Percentiles rank a stretch among this genome's conserved stretches.
These are phyloP conservation scores for Haplographium delicatum DNA, from an alignment of 495 filamentous ascomycete species.

Conservation along the genomic window DNA sequence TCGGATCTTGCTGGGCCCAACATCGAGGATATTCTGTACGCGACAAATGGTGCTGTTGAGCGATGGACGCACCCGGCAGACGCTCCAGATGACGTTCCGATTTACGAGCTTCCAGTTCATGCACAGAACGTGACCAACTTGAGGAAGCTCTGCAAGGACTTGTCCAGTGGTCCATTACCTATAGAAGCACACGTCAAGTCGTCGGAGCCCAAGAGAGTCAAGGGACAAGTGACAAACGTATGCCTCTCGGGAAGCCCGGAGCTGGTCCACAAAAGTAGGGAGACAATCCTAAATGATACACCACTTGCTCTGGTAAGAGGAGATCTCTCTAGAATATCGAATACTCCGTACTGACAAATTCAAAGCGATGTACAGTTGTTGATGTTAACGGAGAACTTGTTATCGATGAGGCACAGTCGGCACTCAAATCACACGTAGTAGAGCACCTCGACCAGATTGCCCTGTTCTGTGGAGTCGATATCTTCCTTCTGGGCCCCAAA, in stretches of 20 bases:
- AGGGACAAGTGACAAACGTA: conserved; percentile 81
- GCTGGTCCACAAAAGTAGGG: conserved; percentile 75
- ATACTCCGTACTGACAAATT: conserved; percentile 3
- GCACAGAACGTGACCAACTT: conserved; percentile 74
- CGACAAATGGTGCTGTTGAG: conserved; percentile 72
- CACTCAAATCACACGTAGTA: conserved; percentile 58
- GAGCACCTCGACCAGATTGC: conserved; percentile 80
- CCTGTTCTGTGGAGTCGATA: conserved; percentile 84
- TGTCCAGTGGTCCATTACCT: conserved; percentile 60
- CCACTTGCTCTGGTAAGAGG: conserved; percentile 79
- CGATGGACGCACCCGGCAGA: conserved; percentile 91
- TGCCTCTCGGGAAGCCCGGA: conserved; percentile 82
- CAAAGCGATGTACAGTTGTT: conserved; percentile 82
- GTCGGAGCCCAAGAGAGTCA: conserved; percentile 73
- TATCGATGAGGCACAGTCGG: conserved; percentile 67
- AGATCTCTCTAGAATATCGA: neutral
- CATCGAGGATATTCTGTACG: conserved; percentile 84
- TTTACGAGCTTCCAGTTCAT: conserved; percentile 85
- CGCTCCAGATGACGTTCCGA: conserved; percentile 71
- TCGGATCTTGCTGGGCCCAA: conserved; percentile 88
- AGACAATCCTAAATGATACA: conserved; percentile 77
- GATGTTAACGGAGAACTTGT: conserved; percentile 88
- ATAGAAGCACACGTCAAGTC: conserved; percentile 79
- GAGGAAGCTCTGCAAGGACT: conserved; percentile 68
- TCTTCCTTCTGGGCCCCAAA: conserved; percentile 88